Percentiles rank a stretch among this genome's conserved stretches.
phyloP scores from a whole-genome alignment of 2,329 filamentous ascomycete species.

The Metarhizium sp. region DNA sequence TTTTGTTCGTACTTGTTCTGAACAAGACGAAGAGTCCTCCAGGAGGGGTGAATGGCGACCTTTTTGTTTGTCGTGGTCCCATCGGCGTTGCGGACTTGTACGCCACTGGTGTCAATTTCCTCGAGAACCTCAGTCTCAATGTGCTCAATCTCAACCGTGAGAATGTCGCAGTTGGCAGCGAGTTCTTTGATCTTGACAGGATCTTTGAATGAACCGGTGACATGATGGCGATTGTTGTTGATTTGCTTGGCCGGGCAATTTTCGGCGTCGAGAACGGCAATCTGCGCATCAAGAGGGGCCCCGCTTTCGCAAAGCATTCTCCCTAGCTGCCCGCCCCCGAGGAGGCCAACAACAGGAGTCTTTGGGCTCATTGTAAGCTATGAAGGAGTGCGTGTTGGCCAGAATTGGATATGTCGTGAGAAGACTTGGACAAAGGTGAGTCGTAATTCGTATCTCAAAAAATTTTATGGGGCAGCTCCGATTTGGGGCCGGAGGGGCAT shows the following conservation, averaged over 20 bases:
- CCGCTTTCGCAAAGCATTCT: constrained; percentile 93
- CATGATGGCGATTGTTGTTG: constrained; percentile 63
- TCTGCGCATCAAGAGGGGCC: constrained; percentile 59
- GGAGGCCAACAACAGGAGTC: constrained; percentile 38
- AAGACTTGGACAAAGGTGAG: too few species aligned
- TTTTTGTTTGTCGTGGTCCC: constrained; percentile 24
- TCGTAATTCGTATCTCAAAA: too few species aligned
- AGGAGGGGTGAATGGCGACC: constrained; percentile 67
- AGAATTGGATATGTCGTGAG: too few species aligned
- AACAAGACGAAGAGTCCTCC: constrained; percentile 77
- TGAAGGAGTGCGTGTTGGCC: too few species aligned
- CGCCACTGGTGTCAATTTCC: constrained; percentile 61
- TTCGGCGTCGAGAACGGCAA: constrained; percentile 70
- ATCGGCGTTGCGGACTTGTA: constrained; percentile 33
- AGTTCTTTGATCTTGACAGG: constrained; percentile 67
- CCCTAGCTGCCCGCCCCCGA: constrained; percentile 67
- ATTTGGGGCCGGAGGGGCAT: too few species aligned
- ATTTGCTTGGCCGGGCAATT: constrained; percentile 79
- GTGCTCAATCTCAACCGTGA: constrained; percentile 94
- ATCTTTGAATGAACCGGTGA: constrained; percentile 84
- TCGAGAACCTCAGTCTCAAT: constrained; percentile 85
- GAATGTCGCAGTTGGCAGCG: constrained; percentile 65
- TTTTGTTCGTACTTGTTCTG: constrained; percentile 94
- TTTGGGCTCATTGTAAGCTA: constrained; percentile 7
- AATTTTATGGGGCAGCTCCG: too few species aligned